Evolutionary conservation across 2,329 filamentous ascomycete species (phyloP).

Genomic region (Colletotrichum simmondsii): DNA sequence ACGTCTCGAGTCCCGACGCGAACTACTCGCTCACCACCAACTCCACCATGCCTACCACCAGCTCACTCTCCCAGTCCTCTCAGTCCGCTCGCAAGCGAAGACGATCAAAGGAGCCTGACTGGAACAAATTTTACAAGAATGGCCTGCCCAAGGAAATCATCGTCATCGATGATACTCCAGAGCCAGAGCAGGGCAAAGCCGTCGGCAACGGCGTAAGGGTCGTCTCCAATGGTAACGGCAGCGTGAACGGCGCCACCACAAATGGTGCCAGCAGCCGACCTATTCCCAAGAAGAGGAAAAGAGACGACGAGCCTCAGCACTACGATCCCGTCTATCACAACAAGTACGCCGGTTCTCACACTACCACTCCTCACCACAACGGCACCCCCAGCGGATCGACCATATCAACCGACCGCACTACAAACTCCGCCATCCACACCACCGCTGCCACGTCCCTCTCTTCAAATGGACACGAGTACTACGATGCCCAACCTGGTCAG

Average conservation of each 20-base stretch:
- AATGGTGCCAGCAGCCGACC: slow-evolving; percentile 54
- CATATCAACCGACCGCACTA: slow-evolving; percentile 84
- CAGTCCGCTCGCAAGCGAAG: slow-evolving; percentile 59
- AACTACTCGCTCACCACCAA: slow-evolving; percentile 40
- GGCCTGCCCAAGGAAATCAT: slow-evolving; percentile 87
- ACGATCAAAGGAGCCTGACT: slow-evolving; percentile 76
- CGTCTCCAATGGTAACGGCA: slow-evolving; percentile 45
- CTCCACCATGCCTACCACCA: slow-evolving; percentile 48
- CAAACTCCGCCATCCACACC: slow-evolving; percentile 78
- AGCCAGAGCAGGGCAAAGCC: slow-evolving; percentile 53
- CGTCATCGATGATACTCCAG: slow-evolving; percentile 81
- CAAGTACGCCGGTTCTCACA: slow-evolving; percentile 74
- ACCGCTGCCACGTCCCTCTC: slow-evolving; percentile 88
- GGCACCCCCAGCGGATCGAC: slow-evolving; percentile 76
- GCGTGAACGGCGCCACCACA: slow-evolving; percentile 41
- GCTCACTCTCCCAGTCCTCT: slow-evolving; percentile 31
- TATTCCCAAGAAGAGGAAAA: slow-evolving; percentile 80
- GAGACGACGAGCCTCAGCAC: slow-evolving; percentile 62
- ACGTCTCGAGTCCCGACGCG: slow-evolving; percentile 44
- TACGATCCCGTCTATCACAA: slow-evolving; percentile 80
- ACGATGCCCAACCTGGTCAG: slow-evolving; percentile 76
- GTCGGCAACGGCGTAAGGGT: slow-evolving; percentile 52
- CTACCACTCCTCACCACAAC: slow-evolving; percentile 77
- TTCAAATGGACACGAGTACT: slow-evolving; percentile 71
- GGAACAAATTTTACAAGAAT: slow-evolving; percentile 85